Base-by-base conservation (phyloP, 495 filamentous ascomycete species). In the Baudoinia panamericana region DNA sequence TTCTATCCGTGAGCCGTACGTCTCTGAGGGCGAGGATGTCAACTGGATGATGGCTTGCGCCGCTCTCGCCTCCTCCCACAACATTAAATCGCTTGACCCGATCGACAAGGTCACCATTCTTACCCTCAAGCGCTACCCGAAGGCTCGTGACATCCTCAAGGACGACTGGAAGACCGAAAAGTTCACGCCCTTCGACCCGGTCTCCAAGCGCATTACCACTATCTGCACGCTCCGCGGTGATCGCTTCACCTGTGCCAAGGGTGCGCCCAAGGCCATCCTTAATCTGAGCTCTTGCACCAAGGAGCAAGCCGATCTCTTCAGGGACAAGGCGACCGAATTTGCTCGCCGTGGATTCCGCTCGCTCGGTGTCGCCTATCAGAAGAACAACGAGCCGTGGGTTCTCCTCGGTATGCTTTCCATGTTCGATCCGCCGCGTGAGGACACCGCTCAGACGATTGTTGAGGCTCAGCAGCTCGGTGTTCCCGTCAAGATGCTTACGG, bases 11-110 rank as follows among this genome's bases (percentile, higher is more conserved):
- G 78, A 81, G 57, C 77, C 76, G 37, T 82, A 77, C 63, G 75
- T 80, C 57, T 70, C 75, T 43, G 77, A 81, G 63, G 78, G 76
- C 58, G 70, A 79, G 52, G 76, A 80, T 65, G 72, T 81, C 61
- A 76, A 81, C 65, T 82, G 77, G 76, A 80, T 81, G 76, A 80
- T 82, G 76, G 76, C 76, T 45, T 75, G 79, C 44, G 77, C 78
- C 34, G 78, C 76, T 46, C 70, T 82, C 38, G 78, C 78, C 43
- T 82, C 78, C 30, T 81, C 77, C 43, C 77, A 82, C 65, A 82
- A 81, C 63, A 64, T 78, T 59, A 82, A 81, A 67, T 78, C 77
- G 53, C 68, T 82, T 34, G 77, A 82, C 56, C 78, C 77, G 52
- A 81, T 82, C 58, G 78, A 82, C 62, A 82, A 82, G 60, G 74